Percentiles rank a stretch among this genome's conserved stretches.
phyloP scores from a whole-genome alignment of 192 early-diverging fungal species.

The Podila epigama region DNA sequence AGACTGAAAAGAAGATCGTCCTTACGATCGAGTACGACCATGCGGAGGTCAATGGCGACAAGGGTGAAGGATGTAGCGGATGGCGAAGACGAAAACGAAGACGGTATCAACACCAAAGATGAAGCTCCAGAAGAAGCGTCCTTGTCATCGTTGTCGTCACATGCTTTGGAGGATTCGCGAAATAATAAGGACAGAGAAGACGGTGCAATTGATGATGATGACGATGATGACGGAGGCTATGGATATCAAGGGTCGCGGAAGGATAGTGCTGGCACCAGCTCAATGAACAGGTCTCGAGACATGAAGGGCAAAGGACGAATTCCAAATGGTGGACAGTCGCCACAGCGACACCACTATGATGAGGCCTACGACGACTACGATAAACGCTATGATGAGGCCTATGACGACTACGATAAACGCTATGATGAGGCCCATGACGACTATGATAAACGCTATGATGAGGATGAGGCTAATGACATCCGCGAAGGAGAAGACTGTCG shows the following conservation, averaged over 20 bases:
- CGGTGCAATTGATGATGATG: not conserved
- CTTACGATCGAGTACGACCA: not conserved
- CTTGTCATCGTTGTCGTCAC: not conserved
- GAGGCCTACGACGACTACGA: too few species aligned
- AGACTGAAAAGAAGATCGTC: too few species aligned
- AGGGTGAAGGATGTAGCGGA: not conserved
- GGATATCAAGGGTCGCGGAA: too few species aligned
- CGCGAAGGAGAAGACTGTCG: too few species aligned
- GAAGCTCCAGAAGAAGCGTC: not conserved
- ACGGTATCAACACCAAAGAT: not conserved
- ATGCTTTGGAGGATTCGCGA: not conserved
- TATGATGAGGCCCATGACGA: not conserved
- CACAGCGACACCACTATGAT: too few species aligned
- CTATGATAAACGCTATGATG: not conserved
- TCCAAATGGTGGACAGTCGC: too few species aligned
- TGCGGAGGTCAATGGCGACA: not conserved
- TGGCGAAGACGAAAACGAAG: too few species aligned
- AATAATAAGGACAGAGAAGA: not conserved
- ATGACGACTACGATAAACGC: not conserved
- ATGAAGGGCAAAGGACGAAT: not conserved
- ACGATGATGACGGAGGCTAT: not conserved
- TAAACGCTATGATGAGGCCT: too few species aligned
- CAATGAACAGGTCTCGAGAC: not conserved
- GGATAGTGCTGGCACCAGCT: too few species aligned
- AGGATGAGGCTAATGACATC: not conserved